phyloP scores from a whole-genome alignment of 2,329 filamentous ascomycete genomes.

The Fusarium lateritium region DNA sequence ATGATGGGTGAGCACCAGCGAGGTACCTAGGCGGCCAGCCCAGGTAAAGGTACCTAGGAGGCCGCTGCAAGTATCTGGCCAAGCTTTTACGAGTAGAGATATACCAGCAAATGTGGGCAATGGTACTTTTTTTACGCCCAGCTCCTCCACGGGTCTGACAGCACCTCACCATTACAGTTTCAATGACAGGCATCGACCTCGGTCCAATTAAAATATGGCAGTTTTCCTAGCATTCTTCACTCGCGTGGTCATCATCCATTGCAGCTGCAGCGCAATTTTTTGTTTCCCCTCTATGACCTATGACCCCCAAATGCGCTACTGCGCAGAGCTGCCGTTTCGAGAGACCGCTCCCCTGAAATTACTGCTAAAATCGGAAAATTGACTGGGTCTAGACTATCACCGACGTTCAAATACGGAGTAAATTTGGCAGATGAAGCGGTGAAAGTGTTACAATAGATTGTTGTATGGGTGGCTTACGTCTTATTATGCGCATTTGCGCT shows the following conservation, averaged over 20 bases:
- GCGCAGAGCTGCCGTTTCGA: constrained; percentile 10
- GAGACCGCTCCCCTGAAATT: constrained; percentile 26
- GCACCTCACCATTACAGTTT: constrained; percentile 26
- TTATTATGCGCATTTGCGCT: constrained; percentile 25
- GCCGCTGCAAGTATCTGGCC: constrained; percentile 27
- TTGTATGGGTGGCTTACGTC: constrained; percentile 2
- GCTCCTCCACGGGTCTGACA: constrained; percentile 24
- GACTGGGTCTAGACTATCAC: constrained; percentile 19
- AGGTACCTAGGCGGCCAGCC: background rate
- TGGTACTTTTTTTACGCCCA: constrained; percentile 19
- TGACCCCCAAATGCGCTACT: constrained; percentile 3
- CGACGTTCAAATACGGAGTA: constrained; percentile 15
- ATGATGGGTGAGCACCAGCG: constrained; percentile 31
- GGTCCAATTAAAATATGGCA: constrained; percentile 34
- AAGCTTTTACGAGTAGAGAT: constrained; percentile 9
- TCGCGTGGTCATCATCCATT: constrained; percentile 31
- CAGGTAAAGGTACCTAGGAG: constrained; percentile 29
- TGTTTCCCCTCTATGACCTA: constrained; percentile 2
- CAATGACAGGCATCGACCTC: constrained; percentile 11
- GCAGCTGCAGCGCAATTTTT: constrained; percentile 12
- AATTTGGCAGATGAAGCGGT: constrained; percentile 22
- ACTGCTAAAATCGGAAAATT: constrained; percentile 23
- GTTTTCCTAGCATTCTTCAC: constrained; percentile 22
- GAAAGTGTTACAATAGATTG: constrained; percentile 10
- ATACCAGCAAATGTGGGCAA: constrained; percentile 30